Percentiles rank a stretch among this genome's conserved stretches.
phyloP scores from a whole-genome alignment of 192 early-diverging fungal genomes.

The Cladochytrium replicatum region DNA sequence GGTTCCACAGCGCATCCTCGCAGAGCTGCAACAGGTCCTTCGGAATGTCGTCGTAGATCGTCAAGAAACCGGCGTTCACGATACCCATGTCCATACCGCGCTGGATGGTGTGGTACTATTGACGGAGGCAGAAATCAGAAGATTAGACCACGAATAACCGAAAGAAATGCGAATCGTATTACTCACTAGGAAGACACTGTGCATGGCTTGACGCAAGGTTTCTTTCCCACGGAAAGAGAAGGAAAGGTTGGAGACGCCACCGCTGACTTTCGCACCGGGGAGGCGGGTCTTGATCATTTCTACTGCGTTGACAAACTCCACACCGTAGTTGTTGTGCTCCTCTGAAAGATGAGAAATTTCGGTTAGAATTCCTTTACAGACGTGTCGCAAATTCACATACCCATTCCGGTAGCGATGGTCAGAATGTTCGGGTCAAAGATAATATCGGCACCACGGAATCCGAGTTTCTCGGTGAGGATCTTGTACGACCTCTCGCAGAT shows the following conservation, averaged over 20 bases:
- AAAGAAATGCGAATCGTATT: background rate
- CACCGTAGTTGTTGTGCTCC: slow-evolving; percentile 92
- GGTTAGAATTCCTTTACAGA: no score
- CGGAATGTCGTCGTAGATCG: slow-evolving; percentile 92
- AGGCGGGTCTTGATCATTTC: slow-evolving; percentile 65
- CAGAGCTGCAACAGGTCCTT: slow-evolving; percentile 87
- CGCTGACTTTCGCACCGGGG: slow-evolving; percentile 85
- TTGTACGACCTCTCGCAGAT: slow-evolving; percentile 87
- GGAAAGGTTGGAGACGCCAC: slow-evolving; percentile 95
- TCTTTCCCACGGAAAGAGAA: slow-evolving; percentile 97
- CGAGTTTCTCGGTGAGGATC: slow-evolving; percentile 74
- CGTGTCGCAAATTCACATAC: no score
- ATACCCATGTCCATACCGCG: slow-evolving; percentile 97
- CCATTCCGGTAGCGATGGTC: slow-evolving; percentile 92
- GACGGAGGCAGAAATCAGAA: background rate
- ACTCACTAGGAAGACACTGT: slow-evolving; percentile 74
- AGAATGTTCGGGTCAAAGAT: slow-evolving; percentile 90
- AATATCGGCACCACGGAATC: slow-evolving; percentile 78
- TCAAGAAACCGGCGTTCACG: slow-evolving; percentile 92
- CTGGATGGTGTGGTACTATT: slow-evolving; percentile 69
- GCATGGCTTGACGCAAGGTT: slow-evolving; percentile 86
- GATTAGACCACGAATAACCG: background rate
- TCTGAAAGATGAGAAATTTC: no score
- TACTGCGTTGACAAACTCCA: slow-evolving; percentile 83
- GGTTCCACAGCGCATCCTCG: slow-evolving; percentile 89